Percentiles rank a stretch among this genome's conserved stretches.
These are phyloP conservation scores for Talaromyces piceae DNA, from an alignment of 2,329 filamentous ascomycete species.

Conservation along the genomic window DNA sequence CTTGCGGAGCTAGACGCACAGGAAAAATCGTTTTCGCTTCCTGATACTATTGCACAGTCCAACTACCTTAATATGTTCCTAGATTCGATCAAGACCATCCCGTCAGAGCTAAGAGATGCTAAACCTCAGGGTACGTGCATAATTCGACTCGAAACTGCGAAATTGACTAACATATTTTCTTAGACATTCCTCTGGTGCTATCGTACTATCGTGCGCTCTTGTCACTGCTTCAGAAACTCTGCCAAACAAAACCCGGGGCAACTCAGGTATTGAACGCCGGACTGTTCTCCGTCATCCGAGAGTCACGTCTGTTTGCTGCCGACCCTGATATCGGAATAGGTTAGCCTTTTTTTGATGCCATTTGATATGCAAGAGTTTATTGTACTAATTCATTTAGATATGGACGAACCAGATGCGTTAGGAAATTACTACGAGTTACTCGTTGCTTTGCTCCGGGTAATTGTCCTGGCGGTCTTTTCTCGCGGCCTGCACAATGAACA, in stretches of 20 bases:
- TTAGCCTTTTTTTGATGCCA: conserved; percentile 19
- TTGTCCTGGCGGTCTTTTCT: conserved; percentile 73
- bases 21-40: conserved; percentile 64
- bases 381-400: conserved; percentile 38
- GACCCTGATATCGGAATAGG: conserved; percentile 86
- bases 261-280: conserved; percentile 82
- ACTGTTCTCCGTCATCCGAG: conserved; percentile 71
- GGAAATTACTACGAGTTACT: conserved; percentile 79
- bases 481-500: conserved; percentile 73
- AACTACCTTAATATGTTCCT: conserved; percentile 90
- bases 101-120: conserved; percentile 60
- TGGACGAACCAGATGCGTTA: conserved; percentile 62
- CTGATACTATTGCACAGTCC: conserved; percentile 71
- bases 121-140: conserved; percentile 47
- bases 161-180: conserved; percentile 6
- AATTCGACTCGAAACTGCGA: background rate
- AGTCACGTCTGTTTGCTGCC: conserved; percentile 76
- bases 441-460: conserved; percentile 68
- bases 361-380: conserved; percentile 13
- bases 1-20: conserved; percentile 66
- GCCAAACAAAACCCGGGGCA: conserved; percentile 76
- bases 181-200: conserved; percentile 50
- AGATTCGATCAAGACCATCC: conserved; percentile 73
- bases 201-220: conserved; percentile 66
- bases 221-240: conserved; percentile 73